Conservation (phyloP, 1,284 basidiomycete species). For the Peniophora sp. region DNA sequence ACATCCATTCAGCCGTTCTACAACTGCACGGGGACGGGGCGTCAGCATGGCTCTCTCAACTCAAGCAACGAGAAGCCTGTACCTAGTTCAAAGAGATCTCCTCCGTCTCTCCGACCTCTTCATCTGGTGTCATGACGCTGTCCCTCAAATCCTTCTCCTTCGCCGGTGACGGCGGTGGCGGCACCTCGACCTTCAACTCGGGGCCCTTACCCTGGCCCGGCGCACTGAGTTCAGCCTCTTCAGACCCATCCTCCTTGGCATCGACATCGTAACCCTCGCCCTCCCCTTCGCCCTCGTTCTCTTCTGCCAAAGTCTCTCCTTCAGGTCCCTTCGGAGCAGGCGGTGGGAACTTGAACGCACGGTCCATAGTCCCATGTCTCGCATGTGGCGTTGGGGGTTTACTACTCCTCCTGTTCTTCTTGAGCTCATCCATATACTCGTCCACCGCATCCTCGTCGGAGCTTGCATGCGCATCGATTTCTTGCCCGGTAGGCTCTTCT, state of each 20-base stretch:
- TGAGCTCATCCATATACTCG: slow-evolving; percentile 29
- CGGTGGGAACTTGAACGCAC: slow-evolving; percentile 67
- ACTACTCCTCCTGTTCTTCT: slow-evolving; percentile 3
- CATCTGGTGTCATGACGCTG: slow-evolving; percentile 40
- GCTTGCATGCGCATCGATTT: too few relatives aligned
- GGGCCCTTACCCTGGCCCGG: slow-evolving; percentile 27
- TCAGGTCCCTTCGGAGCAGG: slow-evolving; percentile 18
- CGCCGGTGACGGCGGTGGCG: slow-evolving; percentile 67
- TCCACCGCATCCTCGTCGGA: not conserved
- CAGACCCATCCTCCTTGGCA: slow-evolving; percentile 9
- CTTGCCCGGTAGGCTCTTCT: slow-evolving; percentile 24
- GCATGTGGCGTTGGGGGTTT: slow-evolving; percentile 15
- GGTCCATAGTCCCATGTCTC: slow-evolving; percentile 65
- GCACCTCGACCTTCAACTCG: slow-evolving; percentile 58
- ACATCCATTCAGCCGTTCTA: too few relatives aligned
- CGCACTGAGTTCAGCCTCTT: slow-evolving; percentile 20
- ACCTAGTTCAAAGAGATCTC: slow-evolving; percentile 44
- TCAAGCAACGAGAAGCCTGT: too few relatives aligned
- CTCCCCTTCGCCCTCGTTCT: slow-evolving; percentile 2
- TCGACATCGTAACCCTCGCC: not conserved
- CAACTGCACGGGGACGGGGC: too few relatives aligned
- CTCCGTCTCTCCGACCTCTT: slow-evolving; percentile 68
- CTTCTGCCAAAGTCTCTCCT: not conserved
- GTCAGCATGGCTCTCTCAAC: too few relatives aligned
- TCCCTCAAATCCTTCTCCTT: slow-evolving; percentile 56